Base-by-base conservation (phyloP, 1,284 basidiomycete species). In the Puccinia horiana region DNA sequence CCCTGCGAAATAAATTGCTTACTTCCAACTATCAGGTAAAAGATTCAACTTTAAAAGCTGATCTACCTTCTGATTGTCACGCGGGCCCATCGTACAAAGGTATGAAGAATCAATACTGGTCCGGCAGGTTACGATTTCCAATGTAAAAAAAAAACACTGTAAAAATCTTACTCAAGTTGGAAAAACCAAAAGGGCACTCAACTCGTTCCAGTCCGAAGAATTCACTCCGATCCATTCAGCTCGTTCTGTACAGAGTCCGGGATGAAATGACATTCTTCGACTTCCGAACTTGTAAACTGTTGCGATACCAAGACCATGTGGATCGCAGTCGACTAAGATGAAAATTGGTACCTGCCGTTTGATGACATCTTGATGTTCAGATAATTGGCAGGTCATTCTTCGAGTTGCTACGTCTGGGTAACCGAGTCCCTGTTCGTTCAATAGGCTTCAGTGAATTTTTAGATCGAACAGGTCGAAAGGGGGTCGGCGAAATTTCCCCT, bases 331-430 rank as follows among this genome's bases (percentile, higher is more conserved):
- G 5, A 96, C 92, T n/a, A 97, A 87, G 0, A 90, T 92, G 77
- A 93, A 86, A 67, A 96, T 89, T 0, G 91, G 92, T 44, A 93
- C 49, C 23, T 40, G 73, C 14, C 73, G 73, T 54, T 75, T 14
- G 23, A 58, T 29, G 88, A 18, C 92, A 90, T 91, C 85, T 83
- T 5, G 92, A 92, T 90, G 90, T 75, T 91, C 89, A 0, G 92
- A 90, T 0, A 96, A 88, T 0, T 90, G 90, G 81, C 91, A 91
- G 67, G 94, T 90, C 6, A 97, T 89, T 84, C 95, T 91, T 12
- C 94, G 90, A 0, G 95, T 96, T 0, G 94, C 92, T 0, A 96
- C 87, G 85, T 97, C 95, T 0, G 95, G 95, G 87, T 96, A 97
- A 0, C 95, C 95, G 87, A 96, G 96, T 1, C 95, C 95, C 94